Conservation (phyloP, 495 filamentous ascomycete species). For the Penicillium paxilli region DNA sequence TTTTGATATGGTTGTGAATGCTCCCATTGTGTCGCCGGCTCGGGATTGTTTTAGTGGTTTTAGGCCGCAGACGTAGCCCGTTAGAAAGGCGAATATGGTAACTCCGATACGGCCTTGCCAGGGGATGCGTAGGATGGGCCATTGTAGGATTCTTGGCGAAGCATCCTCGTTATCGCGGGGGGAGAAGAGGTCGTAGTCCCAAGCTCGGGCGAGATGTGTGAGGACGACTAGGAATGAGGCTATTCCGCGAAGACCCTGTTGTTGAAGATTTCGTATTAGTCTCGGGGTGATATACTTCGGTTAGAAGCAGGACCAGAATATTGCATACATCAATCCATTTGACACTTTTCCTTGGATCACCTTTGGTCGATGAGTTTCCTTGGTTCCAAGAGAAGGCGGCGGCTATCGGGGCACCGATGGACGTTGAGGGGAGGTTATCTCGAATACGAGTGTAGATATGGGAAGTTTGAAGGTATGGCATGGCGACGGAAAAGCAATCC, state of each 20-base stretch:
- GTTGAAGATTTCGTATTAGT: background rate
- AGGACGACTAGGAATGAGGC: conserved; percentile 66
- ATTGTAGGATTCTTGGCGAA: conserved; percentile 55
- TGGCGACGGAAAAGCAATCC: conserved; percentile 6
- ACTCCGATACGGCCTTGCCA: conserved; percentile 67
- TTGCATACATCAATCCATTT: conserved; percentile 70
- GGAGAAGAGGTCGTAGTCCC: conserved; percentile 58
- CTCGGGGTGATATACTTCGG: background rate
- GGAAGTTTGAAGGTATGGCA: conserved; percentile 23
- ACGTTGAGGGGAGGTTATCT: conserved; percentile 11
- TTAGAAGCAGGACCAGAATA: too few species aligned
- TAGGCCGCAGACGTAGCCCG: conserved; percentile 67
- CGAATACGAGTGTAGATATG: conserved; percentile 35
- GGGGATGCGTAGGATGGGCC: conserved; percentile 61
- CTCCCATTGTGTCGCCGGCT: conserved; percentile 51
- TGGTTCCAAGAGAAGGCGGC: conserved; percentile 31
- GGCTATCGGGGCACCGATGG: conserved; percentile 8
- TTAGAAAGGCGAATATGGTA: conserved; percentile 66
- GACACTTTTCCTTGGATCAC: conserved; percentile 56
- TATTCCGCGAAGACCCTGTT: conserved; percentile 66
- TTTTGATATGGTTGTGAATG: conserved; percentile 56
- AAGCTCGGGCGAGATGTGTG: conserved; percentile 65
- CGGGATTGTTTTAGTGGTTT: conserved; percentile 63
- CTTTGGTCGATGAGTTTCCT: conserved; percentile 28
- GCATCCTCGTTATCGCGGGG: conserved; percentile 50